Base-by-base conservation (phyloP, 495 filamentous ascomycete species). In the Lichenothelia convexa region DNA sequence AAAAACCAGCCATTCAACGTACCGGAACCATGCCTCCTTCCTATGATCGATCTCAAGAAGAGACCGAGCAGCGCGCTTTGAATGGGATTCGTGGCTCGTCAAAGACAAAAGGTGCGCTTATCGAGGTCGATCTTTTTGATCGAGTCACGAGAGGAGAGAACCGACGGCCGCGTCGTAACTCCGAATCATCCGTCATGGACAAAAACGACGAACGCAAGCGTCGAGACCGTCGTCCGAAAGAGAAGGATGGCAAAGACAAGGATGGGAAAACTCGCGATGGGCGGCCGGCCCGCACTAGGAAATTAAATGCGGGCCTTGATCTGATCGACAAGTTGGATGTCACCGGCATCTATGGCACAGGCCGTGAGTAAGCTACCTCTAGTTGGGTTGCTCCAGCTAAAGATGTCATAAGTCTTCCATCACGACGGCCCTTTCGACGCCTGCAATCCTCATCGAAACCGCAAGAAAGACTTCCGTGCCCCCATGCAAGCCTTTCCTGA, bases 391-490 rank as follows among this genome's bases (percentile, higher is more conserved):
- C n/a, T 18, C 18, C 29, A 20, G 35, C 30, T 35, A 30, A 35
- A 38, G 17, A 13, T 27, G 8, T 18, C 16, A 9, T 5, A 35
- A 93, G 87, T 95, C 52, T 93, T 99, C 58, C 91, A 99, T 42
- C 91, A 99, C 52, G 91, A 99, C 52, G 91, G 91, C 18, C 91
- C 91, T 6, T 99, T 93, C 47, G 91, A 99, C 59, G 91, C 91
- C 12, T 89, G 85, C 57, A 94, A 94, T 46, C 87, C 91, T 4
- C 78, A 89, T 54, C 80, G 91, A 41, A 99, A 99, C 53, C 74
- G 81, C 33, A 81, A 80, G 47, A 80, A 78, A 35, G 69, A 76
- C 42, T 70, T 75, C 38, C 74, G 79, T 20, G 84, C 89, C 9
- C 91, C 91, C 2, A 93, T 99, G 81, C 77, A 94, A 52, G 91